These are phyloP conservation scores for Blastobotrys peoriensis DNA, from an alignment of 805 yeast species.

Conservation along the genomic window DNA sequence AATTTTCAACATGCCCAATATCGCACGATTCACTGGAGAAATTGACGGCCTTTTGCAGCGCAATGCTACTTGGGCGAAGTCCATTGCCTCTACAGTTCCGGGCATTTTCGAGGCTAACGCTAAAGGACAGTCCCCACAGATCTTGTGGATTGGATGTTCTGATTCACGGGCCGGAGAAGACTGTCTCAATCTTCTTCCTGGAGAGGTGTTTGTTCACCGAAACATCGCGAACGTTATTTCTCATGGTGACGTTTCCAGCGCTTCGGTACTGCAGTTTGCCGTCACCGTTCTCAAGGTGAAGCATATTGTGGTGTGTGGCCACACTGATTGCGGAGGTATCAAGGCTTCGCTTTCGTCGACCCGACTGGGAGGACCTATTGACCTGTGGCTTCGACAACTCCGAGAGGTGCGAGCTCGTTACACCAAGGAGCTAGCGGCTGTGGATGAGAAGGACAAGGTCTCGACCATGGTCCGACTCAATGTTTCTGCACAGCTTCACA, in stretches of 20 bases:
- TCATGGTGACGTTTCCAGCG: constrained; percentile 60
- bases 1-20: constrained; percentile 7
- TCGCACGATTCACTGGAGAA: constrained; percentile 26
- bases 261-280: constrained; percentile 82
- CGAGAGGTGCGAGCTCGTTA: constrained; percentile 62
- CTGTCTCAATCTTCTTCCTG: constrained; percentile 73
- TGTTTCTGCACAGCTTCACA: constrained; percentile 64
- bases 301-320: constrained; percentile 85
- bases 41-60: constrained; percentile 32
- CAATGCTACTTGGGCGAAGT: constrained; percentile 41
- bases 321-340: constrained; percentile 91
- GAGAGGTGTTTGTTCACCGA: constrained; percentile 84
- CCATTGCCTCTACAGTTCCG: constrained; percentile 46
- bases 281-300: constrained; percentile 75
- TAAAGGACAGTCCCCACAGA: constrained; percentile 85
- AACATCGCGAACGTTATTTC: constrained; percentile 79
- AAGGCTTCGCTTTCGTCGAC: constrained; percentile 68
- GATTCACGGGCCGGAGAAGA: constrained; percentile 86
- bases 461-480: constrained; percentile 68
- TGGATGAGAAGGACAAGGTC: constrained; percentile 47
- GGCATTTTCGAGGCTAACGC: constrained; percentile 59
- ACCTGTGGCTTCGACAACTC: constrained; percentile 63
- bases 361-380: constrained; percentile 61
- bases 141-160: constrained; percentile 90
- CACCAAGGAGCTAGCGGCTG: constrained; percentile 41